A percentile compares a stretch with the other conserved stretches of the same genome.
phyloP scores from a whole-genome alignment of 129 eudicot species.

The Erigeron canadensis region DNA sequence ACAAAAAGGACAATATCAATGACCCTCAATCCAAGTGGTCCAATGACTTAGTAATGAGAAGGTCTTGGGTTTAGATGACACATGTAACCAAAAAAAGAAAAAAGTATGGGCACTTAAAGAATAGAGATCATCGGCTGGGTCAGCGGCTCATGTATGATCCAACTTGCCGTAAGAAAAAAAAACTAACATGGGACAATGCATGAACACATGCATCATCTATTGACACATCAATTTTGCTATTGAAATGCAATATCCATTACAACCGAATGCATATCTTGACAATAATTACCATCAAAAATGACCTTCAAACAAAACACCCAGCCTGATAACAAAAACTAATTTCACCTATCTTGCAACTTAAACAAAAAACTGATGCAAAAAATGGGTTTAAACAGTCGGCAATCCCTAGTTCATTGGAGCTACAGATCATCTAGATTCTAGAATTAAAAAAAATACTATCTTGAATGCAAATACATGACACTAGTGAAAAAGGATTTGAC shows the following conservation, averaged over 20 bases:
- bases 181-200: no score
- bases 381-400: not conserved
- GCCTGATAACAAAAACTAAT: not conserved
- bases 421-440: not conserved
- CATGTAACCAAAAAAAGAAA: no score
- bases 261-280: not conserved
- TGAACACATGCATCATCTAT: not conserved
- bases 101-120: no score
- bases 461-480: constrained; percentile 9
- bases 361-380: not conserved
- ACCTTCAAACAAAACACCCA: not conserved
- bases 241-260: not conserved
- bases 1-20: no score
- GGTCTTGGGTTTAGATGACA: no score
- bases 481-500: not conserved
- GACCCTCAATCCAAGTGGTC: no score
- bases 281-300: not conserved
- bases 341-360: not conserved
- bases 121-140: no score
- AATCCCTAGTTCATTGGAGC: not conserved
- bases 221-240: not conserved
- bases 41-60: no score
- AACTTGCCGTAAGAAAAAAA: no score
- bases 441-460: not conserved
- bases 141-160: no score